A percentile compares a stretch with the other conserved stretches of the same genome.
Evolutionary conservation across 345 rosid species (phyloP).

Genomic region (Trapa bicornis): DNA sequence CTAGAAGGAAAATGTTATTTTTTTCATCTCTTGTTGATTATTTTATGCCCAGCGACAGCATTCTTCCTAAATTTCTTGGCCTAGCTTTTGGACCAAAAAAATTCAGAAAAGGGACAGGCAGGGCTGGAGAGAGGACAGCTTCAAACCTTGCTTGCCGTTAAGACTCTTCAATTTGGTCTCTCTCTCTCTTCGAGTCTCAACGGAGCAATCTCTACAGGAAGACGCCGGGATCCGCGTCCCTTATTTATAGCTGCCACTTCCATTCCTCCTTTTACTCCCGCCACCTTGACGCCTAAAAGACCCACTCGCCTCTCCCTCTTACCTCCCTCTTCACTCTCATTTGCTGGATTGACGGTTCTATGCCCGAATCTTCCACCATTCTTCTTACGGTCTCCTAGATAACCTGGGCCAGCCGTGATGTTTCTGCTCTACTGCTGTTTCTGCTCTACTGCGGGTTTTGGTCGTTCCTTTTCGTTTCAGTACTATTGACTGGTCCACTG

Average conservation of each 20-base stretch:
- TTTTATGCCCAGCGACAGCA: no score
- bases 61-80: no score
- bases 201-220: conserved; percentile 23
- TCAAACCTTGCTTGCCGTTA: not conserved
- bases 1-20: no score
- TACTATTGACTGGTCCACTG: not conserved
- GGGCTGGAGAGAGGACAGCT: not conserved
- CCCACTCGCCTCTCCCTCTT: not conserved
- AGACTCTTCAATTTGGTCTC: not conserved
- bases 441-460: not conserved
- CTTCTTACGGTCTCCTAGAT: not conserved
- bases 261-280: conserved; percentile 6
- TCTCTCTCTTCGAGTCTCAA: conserved; percentile 15
- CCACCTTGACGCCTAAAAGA: conserved; percentile 16
- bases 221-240: conserved; percentile 38
- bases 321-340: not conserved
- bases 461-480: not conserved
- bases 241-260: conserved; percentile 31
- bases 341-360: not conserved
- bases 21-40: no score
- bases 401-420: not conserved
- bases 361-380: not conserved
- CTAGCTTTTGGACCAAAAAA: no score
- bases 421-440: not conserved
- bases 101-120: no score